These are phyloP conservation scores for Symbiodinium natans DNA, from an alignment of 73 alveolate genomes.

Conservation along the genomic window DNA sequence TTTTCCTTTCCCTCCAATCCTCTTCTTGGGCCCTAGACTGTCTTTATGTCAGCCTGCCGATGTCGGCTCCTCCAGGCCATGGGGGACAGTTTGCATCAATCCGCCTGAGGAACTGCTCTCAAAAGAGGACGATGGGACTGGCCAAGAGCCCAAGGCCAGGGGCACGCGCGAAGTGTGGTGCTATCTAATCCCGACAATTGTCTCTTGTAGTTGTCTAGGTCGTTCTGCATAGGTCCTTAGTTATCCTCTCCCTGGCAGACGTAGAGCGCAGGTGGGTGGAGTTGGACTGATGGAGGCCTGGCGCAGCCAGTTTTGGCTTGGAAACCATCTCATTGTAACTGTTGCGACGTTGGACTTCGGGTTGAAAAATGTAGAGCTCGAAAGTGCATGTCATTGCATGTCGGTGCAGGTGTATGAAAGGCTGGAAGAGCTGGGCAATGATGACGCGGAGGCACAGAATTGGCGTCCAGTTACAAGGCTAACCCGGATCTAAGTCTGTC, in stretches of 20 bases:
- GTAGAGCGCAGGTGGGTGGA: constrained; percentile 23
- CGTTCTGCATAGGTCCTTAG: background rate
- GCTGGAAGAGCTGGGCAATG: constrained; percentile 76
- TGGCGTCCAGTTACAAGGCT: background rate
- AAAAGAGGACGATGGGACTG: constrained; percentile 80
- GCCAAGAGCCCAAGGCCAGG: constrained; percentile 85
- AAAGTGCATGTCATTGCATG: no score
- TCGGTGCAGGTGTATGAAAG: constrained; percentile 78
- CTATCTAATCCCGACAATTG: background rate
- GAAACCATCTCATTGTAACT: no score
- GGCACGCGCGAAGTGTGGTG: no score
- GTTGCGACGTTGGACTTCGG: no score
- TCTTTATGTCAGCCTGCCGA: no score
- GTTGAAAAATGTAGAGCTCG: no score
- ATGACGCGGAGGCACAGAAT: constrained; percentile 52
- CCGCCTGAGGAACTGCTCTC: constrained; percentile 33
- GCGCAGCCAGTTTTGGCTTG: no score
- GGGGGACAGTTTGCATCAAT: no score
- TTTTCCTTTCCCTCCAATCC: no score
- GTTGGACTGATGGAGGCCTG: constrained; percentile 89
- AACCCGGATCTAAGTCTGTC: no score
- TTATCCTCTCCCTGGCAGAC: background rate
- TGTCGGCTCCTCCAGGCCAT: no score
- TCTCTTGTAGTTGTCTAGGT: background rate
- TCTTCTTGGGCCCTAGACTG: no score